Evolutionary conservation across 2,329 filamentous ascomycete species (phyloP), one percentile per base, ranked within the genome.

Genomic region (Xylariomycetidae sp.): DNA sequence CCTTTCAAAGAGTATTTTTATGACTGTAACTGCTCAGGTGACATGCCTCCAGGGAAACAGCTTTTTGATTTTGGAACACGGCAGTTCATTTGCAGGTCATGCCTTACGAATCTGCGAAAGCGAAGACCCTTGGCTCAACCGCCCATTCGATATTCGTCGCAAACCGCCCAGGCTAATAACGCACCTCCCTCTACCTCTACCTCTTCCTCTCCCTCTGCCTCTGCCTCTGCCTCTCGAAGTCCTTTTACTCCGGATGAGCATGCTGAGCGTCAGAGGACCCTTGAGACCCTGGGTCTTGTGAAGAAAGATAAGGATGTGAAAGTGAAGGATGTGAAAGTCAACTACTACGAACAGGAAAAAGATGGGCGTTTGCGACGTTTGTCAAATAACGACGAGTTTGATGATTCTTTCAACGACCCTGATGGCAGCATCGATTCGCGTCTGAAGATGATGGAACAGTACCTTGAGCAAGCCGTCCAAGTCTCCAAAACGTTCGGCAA

Each of bases 311-410:
- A 42, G 26, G 44, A 49, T 35, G 27, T 50, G 6, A 42, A 57
- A 3, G 59, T 73, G 8, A 61, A 63, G 26, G 44, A 49, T 35
- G 27, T 50, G 6, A 42, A 57, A 3, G 59, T 73, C 9, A 61
- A 63, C 7, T 73, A 63, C 46, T 76, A 71, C 40, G 69, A 76
- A 34, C 64, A 74, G 46, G 59, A 61, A 11, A 56, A 58, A 3
- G 43, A 53, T 19, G 63, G 63, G 18, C 45, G 49, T 6, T 45
- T 68, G 10, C 60, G 52, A 12, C 59, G 62, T 41, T 51, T 74
- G 13, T 42, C 46, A 8, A 46, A 57, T 37, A 54, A 63, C 30
- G 54, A 64, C n/a, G 62, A 61, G 6, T 70, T 70, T 37, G 55
- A 48, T 20, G 50, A 60, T 15, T 62, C 64, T 0, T 34, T 70